These are phyloP conservation scores for Syzygium jambos DNA, from an alignment of 345 rosid species.

Conservation along the genomic window DNA sequence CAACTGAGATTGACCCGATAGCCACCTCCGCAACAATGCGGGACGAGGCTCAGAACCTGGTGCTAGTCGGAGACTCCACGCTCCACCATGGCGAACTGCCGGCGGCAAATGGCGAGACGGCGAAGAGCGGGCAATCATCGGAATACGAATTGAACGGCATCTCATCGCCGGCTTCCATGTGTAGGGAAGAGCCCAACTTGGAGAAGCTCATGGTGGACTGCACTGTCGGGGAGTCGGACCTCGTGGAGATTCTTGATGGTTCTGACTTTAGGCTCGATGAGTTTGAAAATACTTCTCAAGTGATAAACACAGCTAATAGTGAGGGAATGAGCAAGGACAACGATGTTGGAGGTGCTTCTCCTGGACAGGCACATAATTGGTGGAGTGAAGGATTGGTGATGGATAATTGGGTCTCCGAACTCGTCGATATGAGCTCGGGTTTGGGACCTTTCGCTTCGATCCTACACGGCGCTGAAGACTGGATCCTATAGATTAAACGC, in stretches of 20 bases:
- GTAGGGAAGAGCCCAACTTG: background rate
- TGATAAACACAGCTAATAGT: background rate
- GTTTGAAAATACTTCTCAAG: background rate
- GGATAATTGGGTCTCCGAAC: background rate
- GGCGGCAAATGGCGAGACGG: background rate
- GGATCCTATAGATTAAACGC: background rate
- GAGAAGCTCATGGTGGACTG: background rate
- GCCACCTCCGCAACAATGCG: background rate
- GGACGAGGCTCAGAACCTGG: background rate
- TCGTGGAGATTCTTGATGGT: background rate
- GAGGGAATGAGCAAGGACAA: background rate
- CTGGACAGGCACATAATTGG: background rate
- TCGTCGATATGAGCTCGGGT: background rate
- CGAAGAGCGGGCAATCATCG: background rate
- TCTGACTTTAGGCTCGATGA: background rate
- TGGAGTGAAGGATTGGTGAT: background rate
- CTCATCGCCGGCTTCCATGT: background rate
- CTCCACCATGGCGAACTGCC: background rate
- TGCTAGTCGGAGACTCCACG: background rate
- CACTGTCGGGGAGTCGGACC: background rate
- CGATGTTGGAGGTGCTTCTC: background rate
- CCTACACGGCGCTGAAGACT: background rate
- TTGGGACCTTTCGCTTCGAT: slow-evolving; percentile 5
- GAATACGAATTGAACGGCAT: background rate
- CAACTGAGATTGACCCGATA: background rate